These are phyloP conservation scores for Boletus speciosus DNA, from an alignment of 768 basidiomycete species.

Conservation along the genomic window DNA sequence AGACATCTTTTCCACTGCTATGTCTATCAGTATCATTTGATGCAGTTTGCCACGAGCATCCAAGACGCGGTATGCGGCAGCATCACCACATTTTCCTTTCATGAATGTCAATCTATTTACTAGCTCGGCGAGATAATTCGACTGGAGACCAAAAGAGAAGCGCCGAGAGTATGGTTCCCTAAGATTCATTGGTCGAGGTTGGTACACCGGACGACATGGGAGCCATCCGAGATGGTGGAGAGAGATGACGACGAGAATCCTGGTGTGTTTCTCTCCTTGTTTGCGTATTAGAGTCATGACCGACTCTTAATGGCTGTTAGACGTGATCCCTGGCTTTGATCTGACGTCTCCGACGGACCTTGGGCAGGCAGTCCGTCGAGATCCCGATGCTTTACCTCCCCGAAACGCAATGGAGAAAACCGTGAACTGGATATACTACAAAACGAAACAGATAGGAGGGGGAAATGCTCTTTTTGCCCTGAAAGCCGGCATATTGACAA, in stretches of 20 bases:
- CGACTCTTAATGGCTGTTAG: constrained; percentile 18
- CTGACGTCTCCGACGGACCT: constrained; percentile 45
- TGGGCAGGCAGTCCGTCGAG: constrained; percentile 53
- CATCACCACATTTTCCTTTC: not conserved
- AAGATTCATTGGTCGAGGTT: constrained; percentile 30
- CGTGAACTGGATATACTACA: constrained; percentile 44
- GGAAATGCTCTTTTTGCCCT: constrained; percentile 69
- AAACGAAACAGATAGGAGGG: constrained; percentile 38
- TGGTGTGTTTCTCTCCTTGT: constrained; percentile 24
- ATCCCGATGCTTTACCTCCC: constrained; percentile 75
- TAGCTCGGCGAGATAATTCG: constrained; percentile 57
- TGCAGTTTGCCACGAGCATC: constrained; percentile 35
- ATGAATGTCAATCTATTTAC: not conserved
- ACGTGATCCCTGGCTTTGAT: constrained; percentile 57
- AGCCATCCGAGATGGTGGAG: constrained; percentile 41
- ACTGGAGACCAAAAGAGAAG: constrained; percentile 47
- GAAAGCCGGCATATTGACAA: constrained; percentile 65
- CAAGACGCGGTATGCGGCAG: constrained; percentile 33
- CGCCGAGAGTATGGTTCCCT: constrained; percentile 57
- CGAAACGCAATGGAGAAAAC: constrained; percentile 52
- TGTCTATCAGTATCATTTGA: constrained; percentile 60
- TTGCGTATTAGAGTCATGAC: not conserved
- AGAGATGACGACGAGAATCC: constrained; percentile 70
- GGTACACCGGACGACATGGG: constrained; percentile 44
- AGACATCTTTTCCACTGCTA: constrained; percentile 72